These are phyloP conservation scores for Acer yangbiense DNA, from an alignment of 345 rosid genomes.

Conservation along the genomic window DNA sequence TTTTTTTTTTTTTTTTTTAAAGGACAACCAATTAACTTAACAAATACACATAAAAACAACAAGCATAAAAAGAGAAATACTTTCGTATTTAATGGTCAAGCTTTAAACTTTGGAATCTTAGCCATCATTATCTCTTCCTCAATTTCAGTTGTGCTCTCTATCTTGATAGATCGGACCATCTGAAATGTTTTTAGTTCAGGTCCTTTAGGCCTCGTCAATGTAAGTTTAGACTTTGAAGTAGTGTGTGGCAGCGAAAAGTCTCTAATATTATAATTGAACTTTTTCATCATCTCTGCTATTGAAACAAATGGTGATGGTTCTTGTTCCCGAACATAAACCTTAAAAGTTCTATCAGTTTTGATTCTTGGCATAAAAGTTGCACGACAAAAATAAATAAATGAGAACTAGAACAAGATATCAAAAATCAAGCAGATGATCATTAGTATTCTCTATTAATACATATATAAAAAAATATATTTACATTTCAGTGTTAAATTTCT, in stretches of 20 bases:
- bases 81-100: constrained; percentile 93
- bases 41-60: neutral
- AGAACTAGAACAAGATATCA: neutral
- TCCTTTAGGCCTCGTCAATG: constrained; percentile 64
- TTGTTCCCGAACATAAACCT: constrained; percentile 62
- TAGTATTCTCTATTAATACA: too few relatives aligned
- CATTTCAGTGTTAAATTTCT: too few relatives aligned
- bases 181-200: constrained; percentile 92
- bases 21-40: neutral
- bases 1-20: too few relatives aligned
- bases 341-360: constrained; percentile 69
- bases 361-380: constrained; percentile 69
- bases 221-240: constrained; percentile 41
- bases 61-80: constrained; percentile 32
- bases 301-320: constrained; percentile 64
- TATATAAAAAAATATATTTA: too few relatives aligned
- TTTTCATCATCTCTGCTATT: constrained; percentile 40
- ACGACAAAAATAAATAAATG: neutral
- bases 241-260: too few relatives aligned
- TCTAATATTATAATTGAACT: too few relatives aligned
- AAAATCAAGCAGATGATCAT: neutral
- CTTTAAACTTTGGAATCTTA: constrained; percentile 94
- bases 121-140: constrained; percentile 99
- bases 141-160: constrained; percentile 83
- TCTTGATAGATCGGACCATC: constrained; percentile 67